Evolutionary conservation across 495 filamentous ascomycete genomes (phyloP), one percentile per base, ranked within the genome.

Genomic region (Rostrohypoxylon terebratum): DNA sequence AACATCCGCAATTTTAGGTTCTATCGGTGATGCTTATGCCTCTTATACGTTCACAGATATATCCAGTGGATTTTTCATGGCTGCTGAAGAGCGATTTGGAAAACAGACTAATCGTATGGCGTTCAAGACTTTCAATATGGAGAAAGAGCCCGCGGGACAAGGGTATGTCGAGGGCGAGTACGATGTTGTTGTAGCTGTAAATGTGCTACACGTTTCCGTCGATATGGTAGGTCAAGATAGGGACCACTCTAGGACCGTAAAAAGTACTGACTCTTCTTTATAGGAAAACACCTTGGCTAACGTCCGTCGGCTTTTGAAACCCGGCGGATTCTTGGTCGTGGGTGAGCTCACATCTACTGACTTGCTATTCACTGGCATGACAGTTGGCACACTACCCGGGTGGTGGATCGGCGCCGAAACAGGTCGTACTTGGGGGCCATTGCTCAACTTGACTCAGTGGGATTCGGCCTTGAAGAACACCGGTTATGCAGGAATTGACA

Each of bases 41-140:
- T 33, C 25, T 16, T 86, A 86, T 60, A 84, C 81, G 1, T 87
- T 66, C 62, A 83, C 84, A 0, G 78, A 86, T 58, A 78, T 83
- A 13, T 75, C 80, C 8, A 45, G 71, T 3, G 75, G 61, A 8
- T 81, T 79, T 58, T 81, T 86, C 36, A 75, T 85, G 1, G 34
- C 51, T 1, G 77, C 74, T 5, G 28, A 28, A 1, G 64, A 40
- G 0, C 7, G 10, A 0, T 66, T 75, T 25, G 40, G 50, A 23
- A 50, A 11, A 31, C 82, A 75, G 47, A 54, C 25, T 0, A 72
- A 81, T 36, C 72, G 71, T 0, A 79, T 88, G 77, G 72, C 73
- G 0, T 90, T 79, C 69, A 80, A 83, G 44, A 67, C 68, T 0
- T 67, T 87, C 0, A 79, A 89, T 67, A 76, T 83, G 20, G 83